phyloP scores from a whole-genome alignment of 2,329 filamentous ascomycete species.

The Fusarium scirpi region DNA sequence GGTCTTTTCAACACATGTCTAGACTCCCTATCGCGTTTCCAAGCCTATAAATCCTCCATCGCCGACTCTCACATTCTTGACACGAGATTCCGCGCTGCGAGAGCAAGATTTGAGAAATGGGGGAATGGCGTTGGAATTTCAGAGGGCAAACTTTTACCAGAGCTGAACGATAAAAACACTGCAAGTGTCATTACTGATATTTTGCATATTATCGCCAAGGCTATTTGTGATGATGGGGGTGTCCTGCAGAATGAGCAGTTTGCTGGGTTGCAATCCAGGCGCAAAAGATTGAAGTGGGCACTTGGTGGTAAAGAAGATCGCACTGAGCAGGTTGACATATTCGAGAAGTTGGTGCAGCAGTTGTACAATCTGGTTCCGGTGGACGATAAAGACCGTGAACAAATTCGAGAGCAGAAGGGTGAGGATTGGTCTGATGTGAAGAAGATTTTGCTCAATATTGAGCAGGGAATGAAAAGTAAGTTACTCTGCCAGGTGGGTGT shows the following conservation, averaged over 20 bases:
- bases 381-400: fast-evolving
- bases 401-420: fast-evolving
- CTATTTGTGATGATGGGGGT: background rate
- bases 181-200: background rate
- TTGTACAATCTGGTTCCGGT: background rate
- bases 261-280: fast-evolving
- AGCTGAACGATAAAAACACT: background rate
- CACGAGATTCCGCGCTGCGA: slow-evolving; percentile 22
- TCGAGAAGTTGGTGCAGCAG: background rate
- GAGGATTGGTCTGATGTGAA: background rate
- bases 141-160: fast-evolving
- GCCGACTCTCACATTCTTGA: slow-evolving; percentile 26
- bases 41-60: slow-evolving; percentile 27
- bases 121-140: slow-evolving; percentile 37
- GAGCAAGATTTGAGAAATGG: slow-evolving; percentile 40
- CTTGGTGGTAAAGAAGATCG: background rate
- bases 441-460: background rate
- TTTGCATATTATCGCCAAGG: background rate
- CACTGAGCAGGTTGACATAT: background rate
- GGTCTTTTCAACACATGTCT: slow-evolving; percentile 39
- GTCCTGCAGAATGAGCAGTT: fast-evolving
- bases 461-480: background rate
- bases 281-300: background rate
- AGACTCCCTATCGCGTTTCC: slow-evolving; percentile 30
- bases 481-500: background rate